Evolutionary conservation across 805 yeast genomes (phyloP).

Genomic region (Priceomyces fermenticarens): DNA sequence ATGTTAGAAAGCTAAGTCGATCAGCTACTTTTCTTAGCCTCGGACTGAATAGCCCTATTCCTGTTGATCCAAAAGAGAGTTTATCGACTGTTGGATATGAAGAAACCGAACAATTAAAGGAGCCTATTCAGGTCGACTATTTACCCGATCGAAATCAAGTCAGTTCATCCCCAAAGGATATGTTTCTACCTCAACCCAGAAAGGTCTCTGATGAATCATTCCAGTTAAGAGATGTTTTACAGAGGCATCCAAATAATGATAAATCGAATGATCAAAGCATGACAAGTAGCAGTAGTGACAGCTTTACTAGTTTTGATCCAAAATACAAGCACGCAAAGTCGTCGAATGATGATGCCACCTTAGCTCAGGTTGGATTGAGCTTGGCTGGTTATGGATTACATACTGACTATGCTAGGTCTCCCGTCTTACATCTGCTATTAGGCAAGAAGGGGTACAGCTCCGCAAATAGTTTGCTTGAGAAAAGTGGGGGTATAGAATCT

Average conservation of each 20-base stretch:
- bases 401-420: conserved; percentile 16
- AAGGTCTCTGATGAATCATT: too few relatives aligned
- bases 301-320: conserved; percentile 15
- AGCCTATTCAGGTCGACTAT: conserved; percentile 29
- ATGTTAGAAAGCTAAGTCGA: conserved; percentile 27
- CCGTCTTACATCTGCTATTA: not conserved
- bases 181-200: too few relatives aligned
- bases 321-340: conserved; percentile 1
- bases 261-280: not conserved
- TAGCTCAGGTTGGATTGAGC: conserved; percentile 22
- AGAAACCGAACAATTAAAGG: conserved; percentile 17
- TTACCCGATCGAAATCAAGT: conserved; percentile 15
- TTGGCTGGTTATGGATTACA: conserved; percentile 29
- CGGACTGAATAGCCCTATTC: conserved; percentile 1
- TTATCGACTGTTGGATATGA: conserved; percentile 40
- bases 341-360: conserved; percentile 1
- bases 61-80: conserved; percentile 4
- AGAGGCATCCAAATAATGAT: too few relatives aligned
- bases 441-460: too few relatives aligned
- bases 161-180: too few relatives aligned
- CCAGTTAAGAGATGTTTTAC: too few relatives aligned
- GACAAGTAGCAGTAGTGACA: conserved; percentile 5
- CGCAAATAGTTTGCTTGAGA: too few relatives aligned
- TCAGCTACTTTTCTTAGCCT: conserved; percentile 25
- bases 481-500: too few relatives aligned